Conservation (phyloP, 2,329 filamentous ascomycete species). For the Lomentospora prolificans region DNA sequence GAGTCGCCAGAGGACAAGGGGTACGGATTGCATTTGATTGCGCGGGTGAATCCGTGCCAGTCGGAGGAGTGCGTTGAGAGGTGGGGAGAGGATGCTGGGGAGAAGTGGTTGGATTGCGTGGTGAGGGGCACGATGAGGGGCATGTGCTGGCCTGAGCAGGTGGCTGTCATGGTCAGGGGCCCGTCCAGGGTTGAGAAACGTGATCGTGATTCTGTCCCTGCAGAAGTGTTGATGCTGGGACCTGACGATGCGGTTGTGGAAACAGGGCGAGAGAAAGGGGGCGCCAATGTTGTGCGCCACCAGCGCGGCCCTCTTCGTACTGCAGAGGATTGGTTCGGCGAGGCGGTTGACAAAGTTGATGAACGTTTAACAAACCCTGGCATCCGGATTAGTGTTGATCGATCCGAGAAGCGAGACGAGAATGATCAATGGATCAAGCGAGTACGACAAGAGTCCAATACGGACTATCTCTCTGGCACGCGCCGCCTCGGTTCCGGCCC, state of each 20-base stretch:
- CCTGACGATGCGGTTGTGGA: no score
- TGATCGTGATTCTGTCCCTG: no score
- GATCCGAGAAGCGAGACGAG: neutral
- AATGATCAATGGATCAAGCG: no score
- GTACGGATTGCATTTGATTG: neutral
- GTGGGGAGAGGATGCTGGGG: neutral
- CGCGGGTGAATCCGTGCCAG: neutral
- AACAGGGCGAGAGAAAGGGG: no score
- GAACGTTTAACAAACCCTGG: neutral
- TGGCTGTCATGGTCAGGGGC: neutral
- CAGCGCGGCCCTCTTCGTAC: neutral
- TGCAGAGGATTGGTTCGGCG: neutral
- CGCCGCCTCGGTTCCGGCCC: no score
- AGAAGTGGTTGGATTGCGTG: neutral
- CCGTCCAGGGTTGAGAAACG: neutral
- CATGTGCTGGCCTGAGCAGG: neutral
- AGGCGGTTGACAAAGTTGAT: neutral
- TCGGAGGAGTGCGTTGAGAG: neutral
- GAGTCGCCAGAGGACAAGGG: neutral
- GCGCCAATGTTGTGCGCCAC: no score
- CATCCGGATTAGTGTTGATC: neutral
- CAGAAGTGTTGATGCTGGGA: no score
- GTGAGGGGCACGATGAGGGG: neutral
- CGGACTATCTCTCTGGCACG: no score
- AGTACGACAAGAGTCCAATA: no score